These are phyloP conservation scores for Clitopilus hobsonii DNA, from an alignment of 768 basidiomycete species.

Conservation along the genomic window DNA sequence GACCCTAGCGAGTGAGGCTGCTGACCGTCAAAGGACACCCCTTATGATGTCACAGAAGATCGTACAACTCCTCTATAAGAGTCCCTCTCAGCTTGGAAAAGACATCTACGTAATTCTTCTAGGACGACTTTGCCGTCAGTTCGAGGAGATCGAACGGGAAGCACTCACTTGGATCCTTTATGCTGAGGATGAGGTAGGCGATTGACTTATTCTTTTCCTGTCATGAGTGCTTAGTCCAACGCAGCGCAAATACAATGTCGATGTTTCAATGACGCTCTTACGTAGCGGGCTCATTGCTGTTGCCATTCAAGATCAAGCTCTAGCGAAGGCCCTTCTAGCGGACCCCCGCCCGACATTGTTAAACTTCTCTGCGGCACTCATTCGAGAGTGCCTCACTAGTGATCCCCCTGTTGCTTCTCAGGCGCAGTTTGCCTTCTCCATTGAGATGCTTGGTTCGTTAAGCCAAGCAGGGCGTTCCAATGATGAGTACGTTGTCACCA, in stretches of 20 bases:
- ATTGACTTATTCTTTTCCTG: conserved; percentile 1
- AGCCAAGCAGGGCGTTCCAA: conserved; percentile 72
- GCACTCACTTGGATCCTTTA: conserved; percentile 95
- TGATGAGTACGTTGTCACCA: conserved; percentile 64
- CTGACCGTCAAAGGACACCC: conserved; percentile 81
- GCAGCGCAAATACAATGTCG: conserved; percentile 93
- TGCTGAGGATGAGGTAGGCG: conserved; percentile 87
- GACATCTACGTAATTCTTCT: conserved; percentile 91
- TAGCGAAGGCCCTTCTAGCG: conserved; percentile 79
- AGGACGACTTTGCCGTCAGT: conserved; percentile 83
- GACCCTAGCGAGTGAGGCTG: conserved; percentile 72
- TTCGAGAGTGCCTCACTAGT: conserved; percentile 80
- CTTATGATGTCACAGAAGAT: conserved; percentile 94
- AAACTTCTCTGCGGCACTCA: conserved; percentile 76
- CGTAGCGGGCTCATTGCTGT: conserved; percentile 77
- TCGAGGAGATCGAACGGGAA: conserved; percentile 93
- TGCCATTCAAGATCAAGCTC: conserved; percentile 79
- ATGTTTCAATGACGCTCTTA: conserved; percentile 87
- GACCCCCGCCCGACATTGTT: conserved; percentile 76
- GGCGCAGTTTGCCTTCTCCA: conserved; percentile 70
- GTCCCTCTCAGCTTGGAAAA: conserved; percentile 75
- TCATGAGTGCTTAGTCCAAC: conserved; percentile 7
- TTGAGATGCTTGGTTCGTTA: conserved; percentile 78
- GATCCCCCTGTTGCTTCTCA: conserved; percentile 80
- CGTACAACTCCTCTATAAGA: conserved; percentile 92